Conservation (phyloP, 2,329 filamentous ascomycete species). For the Neofusicoccum ribis region DNA sequence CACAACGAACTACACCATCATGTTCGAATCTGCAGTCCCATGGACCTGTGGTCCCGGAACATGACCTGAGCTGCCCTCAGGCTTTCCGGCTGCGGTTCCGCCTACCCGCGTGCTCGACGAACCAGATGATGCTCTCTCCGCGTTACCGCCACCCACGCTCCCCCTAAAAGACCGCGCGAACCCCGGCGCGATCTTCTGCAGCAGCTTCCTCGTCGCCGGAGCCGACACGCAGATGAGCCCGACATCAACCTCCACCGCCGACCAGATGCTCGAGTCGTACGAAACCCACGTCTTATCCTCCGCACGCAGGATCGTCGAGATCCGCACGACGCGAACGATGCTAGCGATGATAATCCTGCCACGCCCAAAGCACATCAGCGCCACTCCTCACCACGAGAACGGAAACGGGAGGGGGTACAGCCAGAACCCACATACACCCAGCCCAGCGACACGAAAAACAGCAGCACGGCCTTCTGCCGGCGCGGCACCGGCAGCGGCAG, state of each 20-base stretch:
- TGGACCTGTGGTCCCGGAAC: too few species aligned
- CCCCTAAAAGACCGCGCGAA: background rate
- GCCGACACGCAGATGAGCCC: slow-evolving; percentile 41
- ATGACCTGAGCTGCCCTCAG: too few species aligned
- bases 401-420: too few species aligned
- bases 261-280: slow-evolving; percentile 34
- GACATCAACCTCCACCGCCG: slow-evolving; percentile 36
- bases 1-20: too few species aligned
- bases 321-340: slow-evolving; percentile 42
- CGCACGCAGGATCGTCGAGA: background rate
- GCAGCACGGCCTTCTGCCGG: slow-evolving; percentile 32
- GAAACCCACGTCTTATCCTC: slow-evolving; percentile 23
- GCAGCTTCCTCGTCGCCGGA: slow-evolving; percentile 24
- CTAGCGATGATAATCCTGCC: slow-evolving; percentile 43
- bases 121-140: too few species aligned
- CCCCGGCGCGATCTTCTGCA: slow-evolving; percentile 1
- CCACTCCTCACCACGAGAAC: too few species aligned
- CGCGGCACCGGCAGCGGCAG: slow-evolving; percentile 35
- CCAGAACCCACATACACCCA: slow-evolving; percentile 25
- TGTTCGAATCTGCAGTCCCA: too few species aligned
- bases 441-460: slow-evolving; percentile 34
- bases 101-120: too few species aligned
- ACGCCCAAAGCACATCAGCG: too few species aligned
- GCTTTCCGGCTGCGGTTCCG: too few species aligned
- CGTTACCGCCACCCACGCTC: too few species aligned